These are phyloP conservation scores for Leishmania mexicana DNA, from an alignment of 208 protist genomes.

Conservation along the genomic window DNA sequence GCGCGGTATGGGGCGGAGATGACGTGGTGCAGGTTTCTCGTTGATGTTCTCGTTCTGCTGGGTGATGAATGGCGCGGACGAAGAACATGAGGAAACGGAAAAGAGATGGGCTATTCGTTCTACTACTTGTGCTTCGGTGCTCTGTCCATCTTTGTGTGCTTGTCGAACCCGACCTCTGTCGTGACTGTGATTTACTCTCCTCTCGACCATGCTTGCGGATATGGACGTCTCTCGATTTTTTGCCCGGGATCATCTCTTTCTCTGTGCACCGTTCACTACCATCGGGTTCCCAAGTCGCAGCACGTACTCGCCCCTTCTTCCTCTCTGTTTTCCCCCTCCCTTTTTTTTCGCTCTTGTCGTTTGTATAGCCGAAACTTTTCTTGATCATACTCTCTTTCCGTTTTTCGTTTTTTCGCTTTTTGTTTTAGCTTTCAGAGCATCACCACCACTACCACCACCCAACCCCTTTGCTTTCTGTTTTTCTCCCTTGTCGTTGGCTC, in stretches of 20 bases:
- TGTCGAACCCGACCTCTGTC: background rate
- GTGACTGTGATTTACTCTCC: background rate
- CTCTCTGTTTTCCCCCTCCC: background rate
- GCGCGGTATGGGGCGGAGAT: background rate
- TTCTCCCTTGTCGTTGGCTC: background rate
- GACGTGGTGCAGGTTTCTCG: background rate
- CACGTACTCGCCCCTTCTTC: background rate
- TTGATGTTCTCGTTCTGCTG: background rate
- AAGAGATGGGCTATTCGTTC: background rate
- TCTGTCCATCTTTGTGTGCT: background rate
- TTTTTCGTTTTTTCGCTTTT: slow-evolving; percentile 10
- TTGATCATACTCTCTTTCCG: background rate
- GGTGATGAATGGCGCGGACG: background rate
- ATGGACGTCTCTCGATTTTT: background rate
- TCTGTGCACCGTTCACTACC: background rate
- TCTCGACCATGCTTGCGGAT: background rate
- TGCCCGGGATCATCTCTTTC: background rate
- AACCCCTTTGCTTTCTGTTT: background rate
- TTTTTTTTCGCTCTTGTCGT: background rate
- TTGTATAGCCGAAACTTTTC: background rate
- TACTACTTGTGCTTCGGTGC: background rate
- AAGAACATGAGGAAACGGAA: background rate
- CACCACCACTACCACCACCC: background rate
- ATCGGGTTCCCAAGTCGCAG: background rate
- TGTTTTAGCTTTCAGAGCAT: background rate